phyloP scores from a whole-genome alignment of 176 grass and related monocot genomes.

The Musa beccarii region DNA sequence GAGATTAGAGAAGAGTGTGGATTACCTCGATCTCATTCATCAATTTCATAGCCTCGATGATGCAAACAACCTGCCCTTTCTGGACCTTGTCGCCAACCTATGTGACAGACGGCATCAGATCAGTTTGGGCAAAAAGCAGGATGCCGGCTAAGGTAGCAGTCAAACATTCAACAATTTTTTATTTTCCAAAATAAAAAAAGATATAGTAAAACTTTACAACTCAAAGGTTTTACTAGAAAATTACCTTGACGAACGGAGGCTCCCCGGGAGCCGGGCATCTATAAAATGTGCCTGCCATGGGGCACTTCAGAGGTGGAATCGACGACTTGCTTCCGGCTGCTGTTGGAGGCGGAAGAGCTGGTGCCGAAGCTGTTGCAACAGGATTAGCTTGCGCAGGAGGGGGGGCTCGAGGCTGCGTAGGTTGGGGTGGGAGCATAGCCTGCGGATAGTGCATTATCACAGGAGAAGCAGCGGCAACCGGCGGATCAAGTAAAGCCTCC shows the following conservation, averaged over 20 bases:
- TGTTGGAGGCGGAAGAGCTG: conserved; percentile 17
- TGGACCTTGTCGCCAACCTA: conserved; percentile 40
- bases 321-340: conserved; percentile 19
- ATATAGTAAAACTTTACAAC: neutral
- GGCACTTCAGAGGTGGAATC: conserved; percentile 30
- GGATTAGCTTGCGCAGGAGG: conserved; percentile 5
- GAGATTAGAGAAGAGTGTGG: neutral
- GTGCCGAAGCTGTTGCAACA: conserved; percentile 8
- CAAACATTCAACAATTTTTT: neutral
- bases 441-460: conserved; percentile 22
- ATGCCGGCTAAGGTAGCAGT: too few relatives aligned
- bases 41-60: conserved; percentile 56
- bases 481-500: conserved; percentile 24
- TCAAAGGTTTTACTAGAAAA: neutral
- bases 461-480: conserved; percentile 15
- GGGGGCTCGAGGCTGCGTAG: neutral
- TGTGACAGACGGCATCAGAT: neutral
- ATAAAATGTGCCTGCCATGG: conserved; percentile 50
- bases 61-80: conserved; percentile 49
- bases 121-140: neutral
- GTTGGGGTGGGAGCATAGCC: conserved; percentile 20
- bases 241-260: conserved; percentile 38
- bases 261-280: conserved; percentile 27
- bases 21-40: conserved; percentile 53
- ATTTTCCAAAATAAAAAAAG: too few relatives aligned